Evolutionary conservation across 768 basidiomycete species (phyloP), one percentile per base, ranked within the genome.

Genomic region (Rubroboletus pulcherrimus): DNA sequence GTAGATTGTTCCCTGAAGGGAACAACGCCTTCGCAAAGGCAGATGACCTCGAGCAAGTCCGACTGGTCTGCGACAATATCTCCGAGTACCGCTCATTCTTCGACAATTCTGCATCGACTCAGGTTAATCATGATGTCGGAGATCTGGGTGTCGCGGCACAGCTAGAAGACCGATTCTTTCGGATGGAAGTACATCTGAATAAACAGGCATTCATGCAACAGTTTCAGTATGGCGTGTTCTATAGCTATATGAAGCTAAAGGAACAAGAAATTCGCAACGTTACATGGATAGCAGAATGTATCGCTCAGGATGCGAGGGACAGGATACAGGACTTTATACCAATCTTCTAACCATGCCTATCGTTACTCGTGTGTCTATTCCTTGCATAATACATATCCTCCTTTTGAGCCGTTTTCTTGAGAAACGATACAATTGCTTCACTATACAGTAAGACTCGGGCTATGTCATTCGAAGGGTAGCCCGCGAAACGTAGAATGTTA

Each of bases 271-370:
- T 93, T 58, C 78, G 91, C 59, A 92, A 89, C 64, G 65, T 94
- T 63, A 91, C 89, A 30, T 93, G 91, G 92, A 94, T 97, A 73
- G 93, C 93, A 52, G 96, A 98, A 76, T 98, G 96, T 73, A 97
- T 98, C 63, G 94, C 94, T 9, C 96, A 98, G 77, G 88, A 96
- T 75, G 93, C 94, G 42, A 86, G 87, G 73, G 92, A 97, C 66
- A 85, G 96, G 75, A 93, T 98, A 75, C 86, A 93, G 68, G 93
- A 96, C 74, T 94, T 87, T 75, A 93, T 95, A 78, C 87, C 91
- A 64, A 88, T 93, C 59, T 93, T 93, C 70, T 94, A 75, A 84
- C 53, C 37, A 17, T 50, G 37, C 31, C 26, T 43, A 45, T 38
- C 17, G 29, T 50, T 45, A 24, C 33, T 40, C 44, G 5, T 31